phyloP scores from a whole-genome alignment of 768 basidiomycete genomes.

The Omphalotus guepiniiformis region DNA sequence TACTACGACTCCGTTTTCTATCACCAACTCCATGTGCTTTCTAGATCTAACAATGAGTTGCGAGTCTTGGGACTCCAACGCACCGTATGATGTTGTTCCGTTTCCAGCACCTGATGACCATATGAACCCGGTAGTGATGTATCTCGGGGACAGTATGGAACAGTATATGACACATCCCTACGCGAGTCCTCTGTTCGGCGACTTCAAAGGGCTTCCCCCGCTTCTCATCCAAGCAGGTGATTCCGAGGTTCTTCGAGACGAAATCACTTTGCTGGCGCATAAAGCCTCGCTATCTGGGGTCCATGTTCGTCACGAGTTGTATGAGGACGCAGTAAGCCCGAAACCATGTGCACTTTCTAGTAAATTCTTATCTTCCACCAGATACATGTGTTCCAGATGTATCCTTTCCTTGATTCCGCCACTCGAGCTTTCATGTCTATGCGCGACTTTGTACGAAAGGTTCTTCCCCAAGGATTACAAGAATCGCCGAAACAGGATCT shows the following conservation, averaged over 20 bases:
- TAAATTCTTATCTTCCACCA: constrained; percentile 21
- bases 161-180: constrained; percentile 94
- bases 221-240: constrained; percentile 91
- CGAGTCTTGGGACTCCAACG: constrained; percentile 97
- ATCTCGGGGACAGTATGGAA: constrained; percentile 78
- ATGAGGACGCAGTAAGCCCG: constrained; percentile 78
- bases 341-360: not conserved
- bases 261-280: constrained; percentile 86
- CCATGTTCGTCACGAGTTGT: constrained; percentile 81
- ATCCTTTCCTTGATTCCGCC: constrained; percentile 70
- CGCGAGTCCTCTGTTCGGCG: constrained; percentile 91
- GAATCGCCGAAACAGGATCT: constrained; percentile 47
- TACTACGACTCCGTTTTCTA: not conserved
- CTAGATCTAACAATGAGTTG: constrained; percentile 94
- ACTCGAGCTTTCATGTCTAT: constrained; percentile 68
- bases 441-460: constrained; percentile 59
- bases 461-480: constrained; percentile 50
- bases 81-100: constrained; percentile 79
- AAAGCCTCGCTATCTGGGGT: constrained; percentile 89
- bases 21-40: constrained; percentile 6
- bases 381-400: constrained; percentile 91
- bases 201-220: constrained; percentile 82
- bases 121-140: constrained; percentile 90
- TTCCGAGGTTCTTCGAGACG: constrained; percentile 92
- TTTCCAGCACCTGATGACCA: constrained; percentile 72